These are phyloP conservation scores for Phytophthora constricta DNA, from an alignment of 352 stramenopile genomes.

Conservation along the genomic window DNA sequence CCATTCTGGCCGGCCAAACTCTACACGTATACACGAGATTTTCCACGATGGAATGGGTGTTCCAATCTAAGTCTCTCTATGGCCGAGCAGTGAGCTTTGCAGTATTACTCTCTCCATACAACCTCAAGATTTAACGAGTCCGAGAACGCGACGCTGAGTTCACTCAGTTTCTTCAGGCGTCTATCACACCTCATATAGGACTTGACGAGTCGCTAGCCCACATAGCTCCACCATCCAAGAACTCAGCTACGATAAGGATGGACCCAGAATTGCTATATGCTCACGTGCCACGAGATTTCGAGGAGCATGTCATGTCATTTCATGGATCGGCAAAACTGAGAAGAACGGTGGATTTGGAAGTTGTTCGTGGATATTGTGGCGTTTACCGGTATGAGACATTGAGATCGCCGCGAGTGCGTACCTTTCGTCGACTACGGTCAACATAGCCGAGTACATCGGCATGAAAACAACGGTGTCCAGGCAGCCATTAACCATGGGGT, in stretches of 20 bases:
- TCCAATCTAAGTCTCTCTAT: neutral
- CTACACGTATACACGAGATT: neutral
- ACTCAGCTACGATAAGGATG: neutral
- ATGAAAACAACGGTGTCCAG: slow-evolving; percentile 9
- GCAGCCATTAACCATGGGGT: neutral
- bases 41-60: neutral
- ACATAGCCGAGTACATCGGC: slow-evolving; percentile 2
- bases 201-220: neutral
- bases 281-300: neutral
- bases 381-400: slow-evolving; percentile 4
- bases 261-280: neutral
- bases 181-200: neutral
- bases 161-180: neutral
- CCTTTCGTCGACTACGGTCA: slow-evolving; percentile 4
- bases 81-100: neutral
- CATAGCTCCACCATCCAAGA: neutral
- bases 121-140: neutral
- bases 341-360: slow-evolving; percentile 11
- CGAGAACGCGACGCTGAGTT: neutral
- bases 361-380: slow-evolving; percentile 13
- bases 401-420: slow-evolving; percentile 9
- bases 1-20: neutral
- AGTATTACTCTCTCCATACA: neutral
- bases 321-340: slow-evolving; percentile 5
- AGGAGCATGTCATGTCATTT: slow-evolving; percentile 2